Percentiles rank a stretch among this genome's conserved stretches.
Conservation (phyloP, 2,329 filamentous ascomycete genomes). For the Pleomassaria siparia region DNA sequence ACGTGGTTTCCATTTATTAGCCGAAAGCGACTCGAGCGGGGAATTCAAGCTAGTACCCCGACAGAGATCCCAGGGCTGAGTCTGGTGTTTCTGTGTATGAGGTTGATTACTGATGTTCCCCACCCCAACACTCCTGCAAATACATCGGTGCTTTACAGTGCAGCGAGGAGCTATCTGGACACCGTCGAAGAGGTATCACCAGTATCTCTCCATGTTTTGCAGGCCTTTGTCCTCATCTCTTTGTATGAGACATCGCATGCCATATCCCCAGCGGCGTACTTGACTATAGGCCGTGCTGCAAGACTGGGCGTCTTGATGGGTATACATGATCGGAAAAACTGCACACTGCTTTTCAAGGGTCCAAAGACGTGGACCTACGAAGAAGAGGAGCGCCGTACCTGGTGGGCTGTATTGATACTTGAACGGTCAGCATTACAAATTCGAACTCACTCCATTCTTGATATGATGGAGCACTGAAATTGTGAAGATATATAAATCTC, state of each 20-base stretch:
- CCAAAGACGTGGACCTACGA: conserved; percentile 1
- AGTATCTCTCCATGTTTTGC: conserved; percentile 28
- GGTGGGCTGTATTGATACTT: conserved; percentile 31
- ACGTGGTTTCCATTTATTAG: conserved; percentile 25
- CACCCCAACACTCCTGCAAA: not conserved
- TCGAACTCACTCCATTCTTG: not conserved
- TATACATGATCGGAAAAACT: conserved; percentile 2
- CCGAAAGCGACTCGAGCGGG: conserved; percentile 20
- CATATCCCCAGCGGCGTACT: conserved; percentile 35
- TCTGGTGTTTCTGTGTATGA: conserved; percentile 34
- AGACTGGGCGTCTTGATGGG: conserved; percentile 2
- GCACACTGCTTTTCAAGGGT: not conserved
- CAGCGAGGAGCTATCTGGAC: conserved; percentile 28
- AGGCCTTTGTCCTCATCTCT: conserved; percentile 35
- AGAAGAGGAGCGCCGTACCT: conserved; percentile 23
- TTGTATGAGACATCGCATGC: conserved; percentile 38
- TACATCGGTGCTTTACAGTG: conserved; percentile 21
- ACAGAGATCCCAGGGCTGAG: conserved; percentile 17
- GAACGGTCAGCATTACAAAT: conserved; percentile 10
- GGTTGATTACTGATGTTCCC: conserved; percentile 21
- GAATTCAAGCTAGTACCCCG: not conserved
- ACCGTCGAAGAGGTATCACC: conserved; percentile 26
- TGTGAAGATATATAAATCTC: conserved; percentile 13
- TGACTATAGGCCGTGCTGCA: conserved; percentile 1
- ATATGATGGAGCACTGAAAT: not conserved